Base-by-base conservation (phyloP, 2,329 filamentous ascomycete genomes). In the Clarireedia paspali region DNA sequence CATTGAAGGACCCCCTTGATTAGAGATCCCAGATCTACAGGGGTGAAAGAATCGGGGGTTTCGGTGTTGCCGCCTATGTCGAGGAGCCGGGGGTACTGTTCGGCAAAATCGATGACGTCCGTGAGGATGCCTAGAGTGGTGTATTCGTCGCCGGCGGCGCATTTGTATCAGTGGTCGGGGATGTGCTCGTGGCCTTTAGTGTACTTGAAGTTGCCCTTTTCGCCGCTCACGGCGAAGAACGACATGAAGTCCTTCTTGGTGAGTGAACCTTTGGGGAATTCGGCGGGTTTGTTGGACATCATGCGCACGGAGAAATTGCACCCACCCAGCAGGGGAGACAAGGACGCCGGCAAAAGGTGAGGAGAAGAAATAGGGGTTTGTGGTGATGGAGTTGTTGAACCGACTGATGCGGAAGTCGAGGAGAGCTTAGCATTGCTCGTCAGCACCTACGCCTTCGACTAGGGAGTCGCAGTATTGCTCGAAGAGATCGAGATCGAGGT, bases 41-140 rank as follows among this genome's bases (percentile, higher is more conserved):
- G 76, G 4, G 73, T 68, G 60, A 80, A 82, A n/a, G 72, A 75
- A 66, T 82, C 75, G 7, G 76, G 71, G 1, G 69, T 70, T n/a
- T 77, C 76, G 3, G 73, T 73, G 61, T 82, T 82, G 10, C 79
- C 79, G 7, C 79, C 79, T 14, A 81, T 72, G 57, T 71, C 73
- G 20, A 67, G 70, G n/a, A 78, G 69, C 20, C 72, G 66, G 0
- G 76, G 76, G 50, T 77, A 71, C 59, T 73, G 68, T 20, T 63
- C 3, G 3, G 71, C 63, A 58, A 65, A 70, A 34, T 62, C 59
- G 6, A 75, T 55, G 4, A 75, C 61, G 60, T 79, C 76, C 6
- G 72, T 59, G 76, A 10, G 71, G 56, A 70, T 57, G 23, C 40
- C 44, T 3, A 23, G 23, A 17, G 80, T 68, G 15, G 71, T 71